Base-by-base conservation (phyloP, 306 rosid species). In the Trifolium repens region DNA sequence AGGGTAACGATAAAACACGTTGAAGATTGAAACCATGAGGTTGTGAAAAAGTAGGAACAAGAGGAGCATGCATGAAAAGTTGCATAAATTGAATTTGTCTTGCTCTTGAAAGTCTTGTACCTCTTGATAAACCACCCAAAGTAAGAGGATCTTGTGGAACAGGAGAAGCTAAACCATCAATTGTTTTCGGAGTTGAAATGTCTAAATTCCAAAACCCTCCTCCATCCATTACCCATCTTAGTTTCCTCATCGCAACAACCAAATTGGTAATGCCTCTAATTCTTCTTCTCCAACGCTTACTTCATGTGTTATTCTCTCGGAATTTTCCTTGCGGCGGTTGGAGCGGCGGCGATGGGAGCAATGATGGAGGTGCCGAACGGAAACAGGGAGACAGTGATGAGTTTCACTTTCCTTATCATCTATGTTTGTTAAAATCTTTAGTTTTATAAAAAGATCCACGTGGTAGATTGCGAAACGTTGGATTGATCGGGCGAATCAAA, bases 161-260 rank as follows among this genome's bases (percentile, higher is more conserved):
- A 0, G 96, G 92, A 17, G 74, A 81, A 17, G 87, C 96, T 40
- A 81, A 46, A 0, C 96, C 97, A 44, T 94, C 92, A 12, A 92
- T 78, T 32, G 91, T 94, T 72, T 80, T 81, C 2, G 98, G 89
- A 3, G 96, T 91, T 4, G 97, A 94, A 35, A 84, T 40, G 70
- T 94, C 98, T 26, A 90, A 82, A 64, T 90, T 96, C 97, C 96
- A 94, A 50, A 89, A 86, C 42, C 87, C 88, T 22, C 81, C 87
- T 26, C 90, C 91, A 64, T 90, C 96, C 97, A 84, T 94, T 70
- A 88, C 86, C 98, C 98, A 94, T 90, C 96, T 83, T 40, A 94
- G 89, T 74, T 86, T 94, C 85, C 82, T 90, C 96, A 89, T 85
- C 85, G 7, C 72, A 2, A 19, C 35, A 14, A 7, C 9, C 6